Percentiles rank a stretch among this genome's conserved stretches.
These are phyloP conservation scores for Podaxis sp. DNA, from an alignment of 768 basidiomycete genomes.

Conservation along the genomic window DNA sequence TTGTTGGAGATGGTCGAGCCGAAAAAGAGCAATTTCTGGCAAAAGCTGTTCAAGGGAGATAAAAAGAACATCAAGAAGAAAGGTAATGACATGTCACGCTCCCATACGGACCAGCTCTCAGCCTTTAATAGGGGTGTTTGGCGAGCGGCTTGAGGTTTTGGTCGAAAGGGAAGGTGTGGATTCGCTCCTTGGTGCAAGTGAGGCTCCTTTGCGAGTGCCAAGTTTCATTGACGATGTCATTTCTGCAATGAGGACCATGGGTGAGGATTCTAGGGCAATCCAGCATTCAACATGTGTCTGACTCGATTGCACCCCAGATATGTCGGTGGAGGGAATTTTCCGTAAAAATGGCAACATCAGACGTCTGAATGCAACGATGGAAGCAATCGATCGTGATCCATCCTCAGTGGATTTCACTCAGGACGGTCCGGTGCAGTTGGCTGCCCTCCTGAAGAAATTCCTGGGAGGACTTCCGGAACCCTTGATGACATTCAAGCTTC, in stretches of 20 bases:
- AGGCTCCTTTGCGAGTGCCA: conserved; percentile 81
- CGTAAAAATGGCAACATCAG: conserved; percentile 97
- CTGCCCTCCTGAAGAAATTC: conserved; percentile 96
- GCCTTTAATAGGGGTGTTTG: conserved; percentile 71
- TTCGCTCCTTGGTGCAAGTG: conserved; percentile 85
- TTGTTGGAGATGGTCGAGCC: conserved; percentile 87
- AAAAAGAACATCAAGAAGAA: conserved; percentile 91
- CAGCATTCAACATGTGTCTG: neutral
- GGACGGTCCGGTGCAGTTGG: conserved; percentile 96
- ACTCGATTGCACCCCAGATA: conserved; percentile 52
- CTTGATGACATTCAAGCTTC: conserved; percentile 89
- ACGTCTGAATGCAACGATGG: conserved; percentile 84
- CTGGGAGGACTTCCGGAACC: conserved; percentile 95
- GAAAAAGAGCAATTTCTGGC: conserved; percentile 95
- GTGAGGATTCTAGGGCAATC: conserved; percentile 34
- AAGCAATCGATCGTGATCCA: conserved; percentile 92
- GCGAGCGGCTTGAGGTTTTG: conserved; percentile 86
- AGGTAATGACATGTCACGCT: conserved; percentile 36
- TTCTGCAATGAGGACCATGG: conserved; percentile 99
- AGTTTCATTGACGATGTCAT: conserved; percentile 98
- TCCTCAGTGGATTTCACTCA: conserved; percentile 86
- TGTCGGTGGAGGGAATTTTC: conserved; percentile 99
- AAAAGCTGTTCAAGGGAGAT: conserved; percentile 89
- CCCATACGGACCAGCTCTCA: conserved; percentile 11
- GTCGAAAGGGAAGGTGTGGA: conserved; percentile 96